Percentiles rank a stretch among this genome's conserved stretches.
These are phyloP conservation scores for Paxillus involutus DNA, from an alignment of 768 basidiomycete species.

Conservation along the genomic window DNA sequence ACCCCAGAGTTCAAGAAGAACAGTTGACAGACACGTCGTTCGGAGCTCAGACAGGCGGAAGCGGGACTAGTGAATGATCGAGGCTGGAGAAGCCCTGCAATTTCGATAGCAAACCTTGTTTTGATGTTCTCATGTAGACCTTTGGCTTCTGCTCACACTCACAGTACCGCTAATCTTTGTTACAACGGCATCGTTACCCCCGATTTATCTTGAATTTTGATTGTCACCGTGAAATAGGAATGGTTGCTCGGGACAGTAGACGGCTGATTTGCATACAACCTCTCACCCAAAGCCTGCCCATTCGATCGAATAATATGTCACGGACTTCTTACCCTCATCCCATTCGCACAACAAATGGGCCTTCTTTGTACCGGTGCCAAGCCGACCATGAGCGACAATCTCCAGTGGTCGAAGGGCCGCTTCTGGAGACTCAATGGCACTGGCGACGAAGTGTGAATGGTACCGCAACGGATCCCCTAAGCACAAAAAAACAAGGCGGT, in stretches of 20 bases:
- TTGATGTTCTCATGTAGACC: conserved; percentile 16
- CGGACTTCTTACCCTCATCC: conserved; percentile 68
- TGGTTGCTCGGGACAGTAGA: not conserved
- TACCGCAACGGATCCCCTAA: conserved; percentile 92
- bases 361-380: conserved; percentile 98
- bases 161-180: conserved; percentile 4
- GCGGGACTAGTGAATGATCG: conserved; percentile 36
- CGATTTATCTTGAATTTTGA: not conserved
- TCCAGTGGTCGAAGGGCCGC: conserved; percentile 81
- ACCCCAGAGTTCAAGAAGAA: conserved; percentile 1
- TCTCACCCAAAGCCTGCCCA: conserved; percentile 85
- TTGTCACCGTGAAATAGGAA: not conserved
- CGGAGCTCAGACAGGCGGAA: conserved; percentile 45
- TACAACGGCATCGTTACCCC: not conserved
- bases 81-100: conserved; percentile 3
- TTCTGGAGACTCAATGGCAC: conserved; percentile 66
- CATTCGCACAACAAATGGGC: conserved; percentile 89
- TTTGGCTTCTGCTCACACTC: not conserved
- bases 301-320: conserved; percentile 78
- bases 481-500: not conserved
- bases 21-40: conserved; percentile 11
- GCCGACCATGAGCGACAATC: conserved; percentile 90
- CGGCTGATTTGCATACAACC: not conserved
- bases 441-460: conserved; percentile 93
- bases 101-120: conserved; percentile 1